Base-by-base conservation (phyloP, 1,139 yeast genomes). In the Yamadazyma pseudoaaseri region DNA sequence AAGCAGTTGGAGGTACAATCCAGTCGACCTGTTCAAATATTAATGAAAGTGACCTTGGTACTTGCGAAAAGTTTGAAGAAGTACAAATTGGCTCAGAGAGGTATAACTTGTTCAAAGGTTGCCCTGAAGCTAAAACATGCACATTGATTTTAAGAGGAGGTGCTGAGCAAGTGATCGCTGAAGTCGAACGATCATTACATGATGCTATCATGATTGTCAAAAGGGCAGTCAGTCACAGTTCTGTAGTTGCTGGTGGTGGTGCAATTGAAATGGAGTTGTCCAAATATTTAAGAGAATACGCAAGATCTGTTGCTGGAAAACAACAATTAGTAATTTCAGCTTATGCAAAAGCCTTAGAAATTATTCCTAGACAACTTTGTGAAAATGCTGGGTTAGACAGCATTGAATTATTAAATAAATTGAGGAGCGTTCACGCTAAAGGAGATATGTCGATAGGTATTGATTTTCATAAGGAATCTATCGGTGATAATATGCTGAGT, bases 181-280 rank as follows among this genome's bases (percentile, higher is more conserved):
- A 92, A 66, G 97, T 92, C 24, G 98, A 92, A 60, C 78, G 99
- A 60, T 90, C 97, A 3, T 72, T 92, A 47, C 98, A 92, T 55
- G 99, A 92, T 64, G 98, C 98, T 33, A 89, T 92, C 34, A 92
- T 92, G 98, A 89, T 94, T 60, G 97, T 92, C 31, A 90, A 90
- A 66, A 77, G 98, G 52, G 95, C 97, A 1, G 81, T 92, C 30
- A 83, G 85, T 54, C 92, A 89, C 56, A 84, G 79, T 52, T 69
- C 78, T 22, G 81, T 94, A 45, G 98, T 92, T 41, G 97, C 96
- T 11, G 99, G 99, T 39, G 99, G 99, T 45, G 99, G 99, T 43
- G 99, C 99, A 29, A 85, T 90, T 45, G 98, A 92, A 61, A 94
- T 92, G 98, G 97, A 92, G 58, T 58, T 94, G 31, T 89, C 97